These are phyloP conservation scores for Trichosporon coremiiforme DNA, from an alignment of 1,284 basidiomycete species.

Conservation along the genomic window DNA sequence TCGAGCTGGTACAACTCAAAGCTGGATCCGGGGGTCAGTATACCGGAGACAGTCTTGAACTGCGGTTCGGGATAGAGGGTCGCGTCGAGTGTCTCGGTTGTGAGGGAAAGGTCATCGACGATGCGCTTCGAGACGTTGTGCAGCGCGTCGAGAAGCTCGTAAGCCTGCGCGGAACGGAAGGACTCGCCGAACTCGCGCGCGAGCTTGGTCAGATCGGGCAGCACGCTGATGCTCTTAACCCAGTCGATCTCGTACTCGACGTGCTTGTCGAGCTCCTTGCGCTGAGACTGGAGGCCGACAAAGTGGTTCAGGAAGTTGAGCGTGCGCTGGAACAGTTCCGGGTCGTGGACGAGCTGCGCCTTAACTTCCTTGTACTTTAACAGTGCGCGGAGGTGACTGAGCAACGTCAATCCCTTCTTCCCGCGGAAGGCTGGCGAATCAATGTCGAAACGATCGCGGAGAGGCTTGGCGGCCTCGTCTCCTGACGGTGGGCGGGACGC, in stretches of 20 bases:
- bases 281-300: conserved; percentile 86
- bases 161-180: conserved; percentile 60
- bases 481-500: conserved; percentile 18
- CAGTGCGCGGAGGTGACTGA: conserved; percentile 72
- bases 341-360: conserved; percentile 68
- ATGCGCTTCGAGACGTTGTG: conserved; percentile 71
- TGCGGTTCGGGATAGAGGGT: conserved; percentile 65
- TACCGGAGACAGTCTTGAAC: conserved; percentile 61
- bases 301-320: conserved; percentile 77
- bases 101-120: conserved; percentile 61
- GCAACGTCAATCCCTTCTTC: conserved; percentile 88
- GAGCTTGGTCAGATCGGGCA: conserved; percentile 79
- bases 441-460: conserved; percentile 63
- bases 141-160: conserved; percentile 70
- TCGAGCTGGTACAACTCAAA: conserved; percentile 67
- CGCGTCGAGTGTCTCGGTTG: conserved; percentile 62
- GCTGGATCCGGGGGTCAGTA: conserved; percentile 33
- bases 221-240: conserved; percentile 91
- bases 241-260: conserved; percentile 95
- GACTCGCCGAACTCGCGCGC: conserved; percentile 86
- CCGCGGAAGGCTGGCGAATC: conserved; percentile 85
- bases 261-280: conserved; percentile 75
- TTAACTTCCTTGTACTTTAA: conserved; percentile 73
- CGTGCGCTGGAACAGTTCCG: conserved; percentile 63
- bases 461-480: background rate